Base-by-base conservation (phyloP, 352 stramenopile genomes). In the Phytopythium kandeliae region DNA sequence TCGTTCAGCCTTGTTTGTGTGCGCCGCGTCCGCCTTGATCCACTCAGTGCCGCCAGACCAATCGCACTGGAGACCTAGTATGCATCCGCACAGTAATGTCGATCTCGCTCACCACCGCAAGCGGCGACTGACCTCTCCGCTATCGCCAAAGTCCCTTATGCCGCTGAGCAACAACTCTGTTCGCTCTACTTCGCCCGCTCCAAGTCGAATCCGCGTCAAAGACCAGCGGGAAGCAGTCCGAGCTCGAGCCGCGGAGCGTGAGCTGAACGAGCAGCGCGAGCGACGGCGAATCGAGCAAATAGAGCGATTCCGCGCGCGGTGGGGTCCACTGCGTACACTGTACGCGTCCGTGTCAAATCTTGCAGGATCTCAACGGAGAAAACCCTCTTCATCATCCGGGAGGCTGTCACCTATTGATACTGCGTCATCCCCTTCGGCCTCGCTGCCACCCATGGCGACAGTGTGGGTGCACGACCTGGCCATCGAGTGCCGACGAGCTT, bases 301-400 rank as follows among this genome's bases (percentile, higher is more conserved):
- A 11, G 55, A 77, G 22, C 58, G 61, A 0, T 84, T 67, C 62
- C 71, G 71, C 42, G 57, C 46, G 31, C 58, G 71, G 34, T 86
- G 77, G 77, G 48, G 63, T 4, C 54, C 65, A 4, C 33, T 86
- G n/a, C 74, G 77, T 1, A 43, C 44, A 13, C 60, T 88, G 21
- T 88, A 85, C 55, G 77, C 65, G 5, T 25, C 57, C 19, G 51
- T 74, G 8, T 68, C 62, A 26, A 63, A 80, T 42, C 56, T 44
- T 53, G 60, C 53, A 51, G 44, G 33, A 0, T 25, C 41, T 35
- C 58, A 44, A 41, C 19, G 40, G 12, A 12, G 10, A 21, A 31
- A 5, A 15, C 13, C 1, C 9, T 3, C 21, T 8, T 19, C 40
- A 8, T 45, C 22, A 7, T 12, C 40, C 3, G 12, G 10, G 0